Evolutionary conservation across 2,329 filamentous ascomycete species (phyloP).

Genomic region (Graphiopsis chlorocephala): DNA sequence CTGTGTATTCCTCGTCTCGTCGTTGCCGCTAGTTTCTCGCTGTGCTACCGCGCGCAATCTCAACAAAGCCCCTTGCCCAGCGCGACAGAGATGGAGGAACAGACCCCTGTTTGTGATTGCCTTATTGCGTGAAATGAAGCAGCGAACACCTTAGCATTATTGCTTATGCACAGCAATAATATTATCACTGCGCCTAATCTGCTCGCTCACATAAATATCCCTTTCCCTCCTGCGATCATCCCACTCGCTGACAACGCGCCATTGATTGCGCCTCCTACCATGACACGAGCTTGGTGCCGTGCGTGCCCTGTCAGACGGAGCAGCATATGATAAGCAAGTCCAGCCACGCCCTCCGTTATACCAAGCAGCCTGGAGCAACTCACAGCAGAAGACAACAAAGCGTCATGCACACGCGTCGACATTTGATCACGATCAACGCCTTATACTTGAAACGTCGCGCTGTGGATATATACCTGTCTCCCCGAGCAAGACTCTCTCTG

Average conservation of each 20-base stretch:
- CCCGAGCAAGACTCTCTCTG: not conserved
- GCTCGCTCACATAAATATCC: not conserved
- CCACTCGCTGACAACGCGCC: not conserved
- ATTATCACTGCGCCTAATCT: not conserved
- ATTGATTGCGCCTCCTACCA: not conserved
- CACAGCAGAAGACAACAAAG: not conserved
- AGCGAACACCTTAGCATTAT: not conserved
- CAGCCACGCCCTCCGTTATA: not conserved
- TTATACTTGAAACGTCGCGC: not conserved
- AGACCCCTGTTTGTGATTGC: not conserved
- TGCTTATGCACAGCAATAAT: not conserved
- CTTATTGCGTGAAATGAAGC: not conserved
- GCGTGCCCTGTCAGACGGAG: not conserved
- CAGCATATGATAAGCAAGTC: not conserved
- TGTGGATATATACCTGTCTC: not conserved
- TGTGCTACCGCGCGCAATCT: slow-evolving; percentile 4
- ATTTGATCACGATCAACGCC: not conserved
- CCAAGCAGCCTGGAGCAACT: not conserved
- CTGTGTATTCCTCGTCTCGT: not conserved
- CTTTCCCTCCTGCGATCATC: not conserved
- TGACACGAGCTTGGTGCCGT: not conserved
- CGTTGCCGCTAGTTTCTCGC: slow-evolving; percentile 2
- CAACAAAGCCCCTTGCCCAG: slow-evolving; percentile 3
- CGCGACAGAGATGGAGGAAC: not conserved
- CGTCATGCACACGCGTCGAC: slow-evolving; percentile 1